Percentiles rank a stretch among this genome's conserved stretches.
Conservation (phyloP, 495 filamentous ascomycete species). For the Aspergillus diversus region DNA sequence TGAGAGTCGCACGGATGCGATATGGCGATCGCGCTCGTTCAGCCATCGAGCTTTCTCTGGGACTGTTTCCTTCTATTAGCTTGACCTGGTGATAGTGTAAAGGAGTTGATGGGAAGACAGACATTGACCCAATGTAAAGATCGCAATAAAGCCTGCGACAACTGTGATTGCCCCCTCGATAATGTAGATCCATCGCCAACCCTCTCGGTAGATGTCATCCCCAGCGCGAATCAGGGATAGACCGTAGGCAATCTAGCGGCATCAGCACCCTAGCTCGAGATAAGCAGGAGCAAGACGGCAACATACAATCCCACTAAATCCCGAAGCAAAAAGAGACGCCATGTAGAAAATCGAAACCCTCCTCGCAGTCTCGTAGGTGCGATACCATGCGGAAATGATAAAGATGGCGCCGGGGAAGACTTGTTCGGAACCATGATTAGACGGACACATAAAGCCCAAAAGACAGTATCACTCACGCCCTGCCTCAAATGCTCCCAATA, state of each 20-base stretch:
- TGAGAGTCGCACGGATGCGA: not conserved
- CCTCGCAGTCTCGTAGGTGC: not conserved
- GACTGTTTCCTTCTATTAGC: not conserved
- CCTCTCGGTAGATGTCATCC: conserved; percentile 4
- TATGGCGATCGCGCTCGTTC: not conserved
- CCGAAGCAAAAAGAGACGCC: not conserved
- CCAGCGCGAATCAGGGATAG: conserved; percentile 1
- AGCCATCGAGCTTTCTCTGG: conserved; percentile 6
- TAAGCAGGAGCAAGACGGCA: not conserved
- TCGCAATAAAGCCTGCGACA: not conserved
- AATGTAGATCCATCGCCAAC: conserved; percentile 6
- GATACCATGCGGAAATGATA: conserved; percentile 3
- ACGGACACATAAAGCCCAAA: not conserved
- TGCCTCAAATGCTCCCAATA: not conserved
- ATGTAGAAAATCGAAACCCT: conserved; percentile 3
- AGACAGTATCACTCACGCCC: not conserved
- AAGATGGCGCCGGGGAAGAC: not conserved
- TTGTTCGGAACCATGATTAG: not conserved
- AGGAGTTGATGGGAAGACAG: not conserved
- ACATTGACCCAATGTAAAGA: conserved; percentile 5
- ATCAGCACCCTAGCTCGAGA: not conserved
- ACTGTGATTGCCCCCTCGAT: conserved; percentile 2
- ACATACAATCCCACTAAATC: conserved; percentile 6
- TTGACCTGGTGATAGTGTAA: not conserved
- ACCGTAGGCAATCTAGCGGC: not conserved